Conservation (phyloP, 106 monocot genomes). For the Posidonia australis region DNA sequence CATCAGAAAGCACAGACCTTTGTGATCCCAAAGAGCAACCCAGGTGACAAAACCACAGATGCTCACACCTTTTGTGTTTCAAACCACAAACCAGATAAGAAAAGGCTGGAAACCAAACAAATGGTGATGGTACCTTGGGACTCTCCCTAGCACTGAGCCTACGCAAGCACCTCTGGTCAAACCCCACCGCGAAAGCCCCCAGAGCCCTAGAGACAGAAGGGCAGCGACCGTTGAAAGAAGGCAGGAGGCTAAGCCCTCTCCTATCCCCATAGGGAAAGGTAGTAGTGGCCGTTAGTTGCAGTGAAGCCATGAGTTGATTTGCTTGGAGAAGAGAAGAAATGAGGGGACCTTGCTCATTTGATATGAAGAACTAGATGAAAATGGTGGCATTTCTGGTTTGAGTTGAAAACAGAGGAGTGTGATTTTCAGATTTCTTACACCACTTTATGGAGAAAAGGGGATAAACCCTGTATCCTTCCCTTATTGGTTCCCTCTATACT, state of each 20-base stretch:
- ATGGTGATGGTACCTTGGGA: not conserved
- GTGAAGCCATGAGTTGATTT: not conserved
- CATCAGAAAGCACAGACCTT: no score
- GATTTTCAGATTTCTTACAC: no score
- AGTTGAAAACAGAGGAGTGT: no score
- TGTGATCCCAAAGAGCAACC: no score
- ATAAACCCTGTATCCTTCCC: no score
- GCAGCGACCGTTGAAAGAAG: not conserved
- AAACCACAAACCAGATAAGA: no score
- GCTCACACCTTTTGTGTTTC: no score
- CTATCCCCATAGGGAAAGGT: not conserved
- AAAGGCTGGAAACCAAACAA: no score
- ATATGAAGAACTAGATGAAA: not conserved
- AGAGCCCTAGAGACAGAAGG: not conserved
- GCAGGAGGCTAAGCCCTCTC: not conserved
- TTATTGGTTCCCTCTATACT: no score
- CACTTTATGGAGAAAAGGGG: no score
- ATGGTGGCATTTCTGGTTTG: no score
- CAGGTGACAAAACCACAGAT: no score
- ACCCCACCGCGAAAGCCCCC: not conserved
- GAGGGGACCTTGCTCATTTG: not conserved
- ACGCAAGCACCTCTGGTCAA: not conserved
- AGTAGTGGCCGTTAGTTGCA: not conserved
- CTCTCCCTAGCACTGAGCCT: not conserved
- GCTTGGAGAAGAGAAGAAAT: not conserved